Percentiles rank a stretch among this genome's conserved stretches.
Conservation (phyloP, 306 rosid genomes). For the Cajanus cajan region DNA sequence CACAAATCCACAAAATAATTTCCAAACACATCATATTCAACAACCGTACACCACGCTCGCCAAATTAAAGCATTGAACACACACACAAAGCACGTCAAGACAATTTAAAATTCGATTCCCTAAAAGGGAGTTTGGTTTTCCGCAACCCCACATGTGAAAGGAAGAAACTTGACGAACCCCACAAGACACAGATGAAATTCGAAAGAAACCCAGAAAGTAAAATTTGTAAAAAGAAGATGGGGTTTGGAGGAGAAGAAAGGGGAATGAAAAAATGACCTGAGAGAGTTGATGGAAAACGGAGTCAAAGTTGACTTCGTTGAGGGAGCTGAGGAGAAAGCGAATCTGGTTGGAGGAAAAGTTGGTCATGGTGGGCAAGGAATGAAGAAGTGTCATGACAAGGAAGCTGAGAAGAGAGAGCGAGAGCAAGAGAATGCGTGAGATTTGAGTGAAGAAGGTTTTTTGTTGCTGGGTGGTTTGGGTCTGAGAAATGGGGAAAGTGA, state of each 20-base stretch:
- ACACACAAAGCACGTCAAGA: background rate
- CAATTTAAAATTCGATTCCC: background rate
- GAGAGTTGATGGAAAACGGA: slow-evolving; percentile 67
- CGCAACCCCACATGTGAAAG: background rate
- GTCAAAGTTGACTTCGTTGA: slow-evolving; percentile 73
- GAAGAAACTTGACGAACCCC: slow-evolving; percentile 1
- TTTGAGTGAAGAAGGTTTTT: background rate
- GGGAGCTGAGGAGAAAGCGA: slow-evolving; percentile 77
- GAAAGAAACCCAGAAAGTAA: slow-evolving; percentile 27
- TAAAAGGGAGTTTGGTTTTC: background rate
- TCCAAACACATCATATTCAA: background rate
- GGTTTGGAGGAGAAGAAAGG: background rate
- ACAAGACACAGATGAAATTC: background rate
- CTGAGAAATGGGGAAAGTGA: background rate
- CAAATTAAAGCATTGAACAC: background rate
- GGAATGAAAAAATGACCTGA: slow-evolving; percentile 46
- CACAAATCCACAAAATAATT: background rate
- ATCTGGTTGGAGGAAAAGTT: slow-evolving; percentile 72
- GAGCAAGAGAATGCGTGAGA: background rate
- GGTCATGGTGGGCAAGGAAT: slow-evolving; percentile 45
- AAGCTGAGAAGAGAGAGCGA: background rate
- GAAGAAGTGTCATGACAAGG: background rate
- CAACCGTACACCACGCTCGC: background rate
- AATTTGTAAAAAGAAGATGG: background rate
- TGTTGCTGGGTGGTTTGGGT: background rate